Evolutionary conservation across 2,329 filamentous ascomycete genomes (phyloP).

Genomic region (Malbranchea zuffiana): DNA sequence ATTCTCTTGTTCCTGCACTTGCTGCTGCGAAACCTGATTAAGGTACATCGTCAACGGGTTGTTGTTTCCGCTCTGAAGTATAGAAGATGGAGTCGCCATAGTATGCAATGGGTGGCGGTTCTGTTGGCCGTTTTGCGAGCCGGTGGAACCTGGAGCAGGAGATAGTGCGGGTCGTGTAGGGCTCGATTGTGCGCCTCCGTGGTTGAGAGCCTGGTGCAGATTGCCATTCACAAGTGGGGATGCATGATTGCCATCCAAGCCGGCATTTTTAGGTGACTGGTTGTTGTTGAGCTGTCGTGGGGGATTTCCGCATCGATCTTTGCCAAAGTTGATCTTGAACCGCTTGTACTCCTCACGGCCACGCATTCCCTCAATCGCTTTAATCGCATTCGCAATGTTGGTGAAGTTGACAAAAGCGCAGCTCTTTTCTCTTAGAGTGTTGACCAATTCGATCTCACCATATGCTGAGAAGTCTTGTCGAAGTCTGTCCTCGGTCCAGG

Average conservation of each 20-base stretch:
- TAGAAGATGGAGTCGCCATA: constrained; percentile 50
- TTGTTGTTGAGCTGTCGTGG: constrained; percentile 69
- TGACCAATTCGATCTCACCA: constrained; percentile 95
- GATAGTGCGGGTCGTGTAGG: constrained; percentile 46
- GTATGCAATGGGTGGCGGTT: constrained; percentile 48
- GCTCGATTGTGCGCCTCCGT: constrained; percentile 48
- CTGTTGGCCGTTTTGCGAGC: constrained; percentile 46
- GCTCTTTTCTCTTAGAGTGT: constrained; percentile 94
- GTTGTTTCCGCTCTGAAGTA: constrained; percentile 67
- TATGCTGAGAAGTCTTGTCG: constrained; percentile 95
- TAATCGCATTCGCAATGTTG: constrained; percentile 99
- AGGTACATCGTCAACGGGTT: constrained; percentile 92
- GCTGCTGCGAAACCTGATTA: constrained; percentile 55
- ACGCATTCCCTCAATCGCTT: constrained; percentile 92
- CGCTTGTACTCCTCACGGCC: constrained; percentile 93
- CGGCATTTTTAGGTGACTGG: constrained; percentile 54
- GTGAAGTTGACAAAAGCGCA: constrained; percentile 99
- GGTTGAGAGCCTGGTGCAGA: constrained; percentile 44
- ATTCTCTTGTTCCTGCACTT: constrained; percentile 56
- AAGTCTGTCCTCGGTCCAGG: constrained; percentile 91
- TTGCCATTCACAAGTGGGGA: constrained; percentile 44
- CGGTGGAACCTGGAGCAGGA: constrained; percentile 44
- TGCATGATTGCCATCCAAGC: constrained; percentile 46
- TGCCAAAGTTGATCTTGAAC: constrained; percentile 99
- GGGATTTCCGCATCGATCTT: constrained; percentile 93